Evolutionary conservation across 2,329 filamentous ascomycete genomes (phyloP).

Genomic region (Fusarium miscanthi): DNA sequence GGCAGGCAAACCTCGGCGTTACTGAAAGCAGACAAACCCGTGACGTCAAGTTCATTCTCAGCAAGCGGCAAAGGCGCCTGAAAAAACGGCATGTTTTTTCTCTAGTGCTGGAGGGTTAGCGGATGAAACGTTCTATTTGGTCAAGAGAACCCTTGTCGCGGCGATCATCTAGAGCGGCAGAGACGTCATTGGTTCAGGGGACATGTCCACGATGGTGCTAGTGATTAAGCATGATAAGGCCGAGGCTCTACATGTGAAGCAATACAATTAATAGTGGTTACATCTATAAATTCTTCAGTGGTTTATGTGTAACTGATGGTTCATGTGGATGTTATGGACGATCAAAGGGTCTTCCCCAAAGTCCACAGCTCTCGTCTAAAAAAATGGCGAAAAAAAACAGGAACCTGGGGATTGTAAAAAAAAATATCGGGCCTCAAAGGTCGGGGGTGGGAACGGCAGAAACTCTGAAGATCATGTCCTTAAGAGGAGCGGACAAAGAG

Average conservation of each 20-base stretch:
- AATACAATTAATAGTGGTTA: neutral
- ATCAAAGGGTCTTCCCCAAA: conserved; percentile 5
- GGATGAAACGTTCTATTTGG: conserved; percentile 19
- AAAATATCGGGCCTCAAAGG: conserved; percentile 9
- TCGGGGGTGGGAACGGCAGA: neutral
- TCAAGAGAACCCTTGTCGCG: neutral
- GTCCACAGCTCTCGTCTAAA: neutral
- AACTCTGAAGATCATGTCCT: conserved; percentile 22
- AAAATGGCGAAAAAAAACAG: conserved; percentile 25
- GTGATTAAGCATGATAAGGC: neutral
- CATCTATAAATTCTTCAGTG: neutral
- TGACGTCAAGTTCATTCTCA: conserved; percentile 31
- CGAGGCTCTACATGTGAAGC: neutral
- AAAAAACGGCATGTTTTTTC: neutral
- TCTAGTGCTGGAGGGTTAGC: neutral
- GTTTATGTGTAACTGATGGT: no score
- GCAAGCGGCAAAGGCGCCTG: conserved; percentile 27
- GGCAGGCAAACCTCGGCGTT: conserved; percentile 35
- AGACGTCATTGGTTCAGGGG: conserved; percentile 21
- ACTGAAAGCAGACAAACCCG: conserved; percentile 4
- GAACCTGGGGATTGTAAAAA: conserved; percentile 12
- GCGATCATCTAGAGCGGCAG: conserved; percentile 20
- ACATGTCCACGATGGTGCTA: neutral
- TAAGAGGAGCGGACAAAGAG: conserved; percentile 9
- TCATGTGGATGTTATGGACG: neutral